These are phyloP conservation scores for Chytriomyces sp. DNA, from an alignment of 192 early-diverging fungal genomes.

Conservation along the genomic window DNA sequence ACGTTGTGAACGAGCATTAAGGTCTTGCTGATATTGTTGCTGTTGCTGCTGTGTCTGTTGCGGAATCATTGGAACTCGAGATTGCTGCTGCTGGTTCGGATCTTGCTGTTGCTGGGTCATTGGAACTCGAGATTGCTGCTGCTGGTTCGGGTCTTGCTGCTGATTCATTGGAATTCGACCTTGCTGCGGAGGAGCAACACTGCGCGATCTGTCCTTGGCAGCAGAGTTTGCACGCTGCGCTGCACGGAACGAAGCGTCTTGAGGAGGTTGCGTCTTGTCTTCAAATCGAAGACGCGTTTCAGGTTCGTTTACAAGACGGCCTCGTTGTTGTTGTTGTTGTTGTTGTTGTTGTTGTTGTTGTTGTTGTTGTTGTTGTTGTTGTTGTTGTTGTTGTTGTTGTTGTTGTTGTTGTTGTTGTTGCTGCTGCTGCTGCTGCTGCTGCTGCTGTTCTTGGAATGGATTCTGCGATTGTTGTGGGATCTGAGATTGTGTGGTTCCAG, in stretches of 20 bases:
- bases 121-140: not conserved
- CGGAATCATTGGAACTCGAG: not conserved
- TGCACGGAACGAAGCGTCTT: too few relatives aligned
- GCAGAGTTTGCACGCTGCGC: too few relatives aligned
- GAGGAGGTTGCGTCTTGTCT: too few relatives aligned
- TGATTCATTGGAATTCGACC: too few relatives aligned
- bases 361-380: not conserved
- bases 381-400: not conserved
- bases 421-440: not conserved
- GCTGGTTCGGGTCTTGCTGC: not conserved
- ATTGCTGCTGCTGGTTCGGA: not conserved
- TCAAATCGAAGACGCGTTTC: too few relatives aligned
- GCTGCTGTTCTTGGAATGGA: not conserved
- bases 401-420: not conserved
- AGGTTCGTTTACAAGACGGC: too few relatives aligned
- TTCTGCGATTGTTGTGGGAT: not conserved
- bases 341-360: not conserved
- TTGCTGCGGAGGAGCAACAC: too few relatives aligned
- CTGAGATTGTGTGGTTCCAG: not conserved
- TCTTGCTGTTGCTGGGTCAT: not conserved
- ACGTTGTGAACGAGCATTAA: not conserved
- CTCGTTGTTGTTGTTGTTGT: not conserved
- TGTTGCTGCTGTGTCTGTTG: not conserved
- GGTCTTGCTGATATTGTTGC: not conserved
- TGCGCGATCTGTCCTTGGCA: too few relatives aligned